Base-by-base conservation (phyloP, 1,284 basidiomycete species). In the Inonotus obliquus region DNA sequence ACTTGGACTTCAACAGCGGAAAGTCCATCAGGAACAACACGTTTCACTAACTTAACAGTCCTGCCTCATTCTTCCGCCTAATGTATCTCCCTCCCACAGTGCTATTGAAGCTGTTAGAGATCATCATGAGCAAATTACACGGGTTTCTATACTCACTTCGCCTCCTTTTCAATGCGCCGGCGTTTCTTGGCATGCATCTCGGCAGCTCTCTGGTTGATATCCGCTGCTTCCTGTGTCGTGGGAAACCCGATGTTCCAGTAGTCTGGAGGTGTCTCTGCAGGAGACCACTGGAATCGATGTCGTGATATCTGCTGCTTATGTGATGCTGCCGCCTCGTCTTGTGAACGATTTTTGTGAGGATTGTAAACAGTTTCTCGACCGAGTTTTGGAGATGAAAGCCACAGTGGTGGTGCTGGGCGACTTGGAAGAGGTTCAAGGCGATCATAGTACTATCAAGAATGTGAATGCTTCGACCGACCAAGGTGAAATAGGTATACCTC, bases 241-340 rank as follows among this genome's bases (percentile, higher is more conserved):
- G 94, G 94, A 70, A 97, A 96, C 0, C 87, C 91, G 60, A 96
- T 94, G 65, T 89, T 79, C 92, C 91, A 93, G 72, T 91, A 96
- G 23, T 84, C 86, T 0, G 92, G 93, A 17, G 94, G 94, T 0
- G 93, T 94, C 49, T 78, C 80, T 1, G 86, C 79, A 49, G 84
- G 80, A 35, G 80, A 79, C 88, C 89, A 92, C 48, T 84, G 77
- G 66, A 85, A 77, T 29, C 92, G 82, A 74, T 95, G 93, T 29
- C 91, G 82, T 23, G 92, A 94, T 56, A 94, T 86, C 13, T 80
- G 76, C 66, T 92, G 82, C 73, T 84, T 86, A 70, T 92, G 93
- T 25, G 53, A 19, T 29, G 54, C 49, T 19, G 25, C 32, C 32
- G 11, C 51, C 29, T 52, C 29, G 11, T 23, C 23, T 21, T 53